Evolutionary conservation across 2,329 filamentous ascomycete genomes (phyloP).

Genomic region (Exophiala phaeomuriformis): DNA sequence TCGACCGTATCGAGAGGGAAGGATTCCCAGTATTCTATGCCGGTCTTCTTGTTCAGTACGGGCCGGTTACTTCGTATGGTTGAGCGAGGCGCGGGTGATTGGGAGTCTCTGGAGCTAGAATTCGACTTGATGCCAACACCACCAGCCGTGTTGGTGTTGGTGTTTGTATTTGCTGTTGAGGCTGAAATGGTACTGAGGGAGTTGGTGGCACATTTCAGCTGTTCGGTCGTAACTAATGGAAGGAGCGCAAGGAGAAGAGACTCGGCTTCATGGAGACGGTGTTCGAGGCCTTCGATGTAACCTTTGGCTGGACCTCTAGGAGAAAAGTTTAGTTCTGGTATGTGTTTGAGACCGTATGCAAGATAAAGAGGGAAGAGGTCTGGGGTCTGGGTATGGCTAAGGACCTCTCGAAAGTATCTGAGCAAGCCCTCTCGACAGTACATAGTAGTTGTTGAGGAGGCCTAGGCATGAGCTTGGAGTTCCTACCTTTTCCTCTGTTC

Average conservation of each 20-base stretch:
- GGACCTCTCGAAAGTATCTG: too few species aligned
- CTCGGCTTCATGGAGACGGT: constrained; percentile 39
- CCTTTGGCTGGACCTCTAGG: constrained; percentile 42
- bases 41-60: constrained; percentile 29
- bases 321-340: not conserved
- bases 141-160: not conserved
- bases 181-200: constrained; percentile 1
- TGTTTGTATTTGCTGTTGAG: not conserved
- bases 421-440: too few species aligned
- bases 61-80: constrained; percentile 19
- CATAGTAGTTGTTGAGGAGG: too few species aligned
- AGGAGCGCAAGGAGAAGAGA: constrained; percentile 35
- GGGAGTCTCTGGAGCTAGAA: constrained; percentile 17
- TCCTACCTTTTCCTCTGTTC: constrained; percentile 24
- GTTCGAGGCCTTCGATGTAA: constrained; percentile 40
- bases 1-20: constrained; percentile 33
- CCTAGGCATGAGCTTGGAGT: too few species aligned
- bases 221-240: constrained; percentile 30
- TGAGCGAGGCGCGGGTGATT: constrained; percentile 13
- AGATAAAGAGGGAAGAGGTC: not conserved
- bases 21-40: constrained; percentile 34
- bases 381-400: not conserved
- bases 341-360: not conserved
- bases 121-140: not conserved
- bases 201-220: constrained; percentile 30